Evolutionary conservation across 768 basidiomycete species (phyloP), one percentile per base, ranked within the genome.

Genomic region (Suillus lakei): DNA sequence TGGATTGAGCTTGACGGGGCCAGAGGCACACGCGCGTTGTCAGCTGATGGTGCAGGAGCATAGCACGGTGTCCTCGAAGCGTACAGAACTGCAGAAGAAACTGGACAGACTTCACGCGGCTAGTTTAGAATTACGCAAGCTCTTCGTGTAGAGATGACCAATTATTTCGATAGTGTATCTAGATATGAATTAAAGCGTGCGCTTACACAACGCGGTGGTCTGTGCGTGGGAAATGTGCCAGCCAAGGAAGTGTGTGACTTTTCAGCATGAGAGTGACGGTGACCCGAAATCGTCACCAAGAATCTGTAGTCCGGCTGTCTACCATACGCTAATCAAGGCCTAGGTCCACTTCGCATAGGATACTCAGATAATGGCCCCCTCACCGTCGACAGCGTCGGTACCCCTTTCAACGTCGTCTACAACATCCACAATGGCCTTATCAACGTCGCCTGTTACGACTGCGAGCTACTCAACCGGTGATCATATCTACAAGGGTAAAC

Each of bases 401-500:
- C 63, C 76, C 65, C 63, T 64, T 56, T 18, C 66, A 28, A 64
- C 76, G 55, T 32, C 73, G 48, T 61, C 18, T 64, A 55, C 66
- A 5, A 8, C 59, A 28, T 56, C 64, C 5, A 56, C 51, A 1
- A 48, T 46, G 8, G 28, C 65, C 41, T 65, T 61, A 60, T 58
- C 64, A 53, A 62, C 73, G 51, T 65, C 68, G 51, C 53, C 77
- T 63, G 70, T 76, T 65, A 74, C 71, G 69, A 70, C 69, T 60
- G 74, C 67, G 67, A 61, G 56, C 51, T 36, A 41, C 54, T 59
- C 38, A 43, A 62, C 70, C 58, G 73, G 73, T 67, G 71, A 74
- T 69, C 69, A 73, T 67, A 62, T 76, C n/a, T 86, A 84, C 76
- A 89, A 89, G 70, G 88, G 88, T 61, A 89, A 89, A 73, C 76